phyloP scores from a whole-genome alignment of 2,329 filamentous ascomycete genomes.

The Ascochyta viciae-villosae region DNA sequence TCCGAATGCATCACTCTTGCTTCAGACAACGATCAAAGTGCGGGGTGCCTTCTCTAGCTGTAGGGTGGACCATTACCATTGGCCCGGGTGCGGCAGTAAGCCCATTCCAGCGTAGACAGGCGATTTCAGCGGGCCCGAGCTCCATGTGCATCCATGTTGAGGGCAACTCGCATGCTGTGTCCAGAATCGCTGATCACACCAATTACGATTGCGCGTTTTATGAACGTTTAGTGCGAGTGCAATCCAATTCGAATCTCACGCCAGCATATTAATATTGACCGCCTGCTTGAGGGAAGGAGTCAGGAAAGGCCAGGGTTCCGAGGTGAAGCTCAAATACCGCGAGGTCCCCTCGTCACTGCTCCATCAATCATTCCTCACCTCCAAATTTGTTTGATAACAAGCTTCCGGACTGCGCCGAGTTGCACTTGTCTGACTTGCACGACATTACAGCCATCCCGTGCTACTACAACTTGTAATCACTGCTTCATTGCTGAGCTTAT shows the following conservation, averaged over 20 bases:
- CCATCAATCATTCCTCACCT: slow-evolving; percentile 13
- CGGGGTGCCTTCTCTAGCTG: slow-evolving; percentile 21
- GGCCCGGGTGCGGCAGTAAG: slow-evolving; percentile 15
- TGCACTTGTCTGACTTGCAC: slow-evolving; percentile 5
- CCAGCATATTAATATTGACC: slow-evolving; percentile 23
- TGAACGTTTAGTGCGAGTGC: slow-evolving; percentile 18
- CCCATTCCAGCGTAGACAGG: slow-evolving; percentile 16
- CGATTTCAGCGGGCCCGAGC: slow-evolving; percentile 14
- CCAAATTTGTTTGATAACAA: slow-evolving; percentile 9
- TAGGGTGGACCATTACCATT: slow-evolving; percentile 19
- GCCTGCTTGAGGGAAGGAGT: slow-evolving; percentile 10
- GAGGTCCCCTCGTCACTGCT: slow-evolving; percentile 14
- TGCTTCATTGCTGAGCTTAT: slow-evolving; percentile 13
- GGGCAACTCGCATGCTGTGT: slow-evolving; percentile 17
- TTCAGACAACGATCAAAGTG: slow-evolving; percentile 23
- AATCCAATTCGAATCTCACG: slow-evolving; percentile 12
- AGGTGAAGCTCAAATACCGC: slow-evolving; percentile 14
- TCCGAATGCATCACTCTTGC: slow-evolving; percentile 16
- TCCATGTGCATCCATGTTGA: slow-evolving; percentile 20
- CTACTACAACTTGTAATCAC: slow-evolving; percentile 5
- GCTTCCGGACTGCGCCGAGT: slow-evolving; percentile 9
- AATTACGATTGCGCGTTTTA: slow-evolving; percentile 17
- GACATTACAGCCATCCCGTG: slow-evolving; percentile 11
- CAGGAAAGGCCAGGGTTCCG: slow-evolving; percentile 11
- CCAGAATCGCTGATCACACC: slow-evolving; percentile 18